These are phyloP conservation scores for Heritiera littoralis DNA, from an alignment of 345 rosid species.

Conservation along the genomic window DNA sequence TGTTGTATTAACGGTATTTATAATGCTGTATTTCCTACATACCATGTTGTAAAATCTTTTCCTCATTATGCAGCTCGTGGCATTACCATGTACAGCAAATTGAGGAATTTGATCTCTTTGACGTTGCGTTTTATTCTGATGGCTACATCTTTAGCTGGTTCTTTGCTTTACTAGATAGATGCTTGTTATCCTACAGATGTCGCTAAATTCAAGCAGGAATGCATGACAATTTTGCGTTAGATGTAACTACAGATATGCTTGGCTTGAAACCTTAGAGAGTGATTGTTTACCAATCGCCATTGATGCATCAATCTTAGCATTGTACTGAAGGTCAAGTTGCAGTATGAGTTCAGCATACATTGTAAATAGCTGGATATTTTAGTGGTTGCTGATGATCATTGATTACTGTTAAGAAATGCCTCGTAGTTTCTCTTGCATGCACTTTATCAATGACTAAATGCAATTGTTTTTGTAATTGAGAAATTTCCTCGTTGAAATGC, in stretches of 20 bases:
- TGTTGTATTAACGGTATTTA: not conserved
- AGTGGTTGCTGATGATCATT: not conserved
- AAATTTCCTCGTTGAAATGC: not conserved
- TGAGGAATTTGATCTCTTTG: not conserved
- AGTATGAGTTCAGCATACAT: not conserved
- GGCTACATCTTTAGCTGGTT: not conserved
- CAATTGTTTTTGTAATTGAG: too few species aligned
- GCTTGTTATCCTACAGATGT: not conserved
- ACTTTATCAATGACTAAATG: not conserved
- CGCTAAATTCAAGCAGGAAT: not conserved
- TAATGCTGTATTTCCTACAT: not conserved
- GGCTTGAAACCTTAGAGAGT: not conserved
- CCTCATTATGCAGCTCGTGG: not conserved
- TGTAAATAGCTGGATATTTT: not conserved
- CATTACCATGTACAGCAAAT: not conserved
- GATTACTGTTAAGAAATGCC: not conserved
- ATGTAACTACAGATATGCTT: not conserved
- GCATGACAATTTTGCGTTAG: not conserved
- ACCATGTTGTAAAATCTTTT: constrained; percentile 8
- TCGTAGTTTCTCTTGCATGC: not conserved
- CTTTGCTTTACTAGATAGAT: not conserved
- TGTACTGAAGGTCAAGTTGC: not conserved
- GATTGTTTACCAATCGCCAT: not conserved
- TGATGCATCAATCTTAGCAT: not conserved
- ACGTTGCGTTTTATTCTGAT: not conserved